Evolutionary conservation across 345 rosid genomes (phyloP).

Genomic region (Theobroma cacao): DNA sequence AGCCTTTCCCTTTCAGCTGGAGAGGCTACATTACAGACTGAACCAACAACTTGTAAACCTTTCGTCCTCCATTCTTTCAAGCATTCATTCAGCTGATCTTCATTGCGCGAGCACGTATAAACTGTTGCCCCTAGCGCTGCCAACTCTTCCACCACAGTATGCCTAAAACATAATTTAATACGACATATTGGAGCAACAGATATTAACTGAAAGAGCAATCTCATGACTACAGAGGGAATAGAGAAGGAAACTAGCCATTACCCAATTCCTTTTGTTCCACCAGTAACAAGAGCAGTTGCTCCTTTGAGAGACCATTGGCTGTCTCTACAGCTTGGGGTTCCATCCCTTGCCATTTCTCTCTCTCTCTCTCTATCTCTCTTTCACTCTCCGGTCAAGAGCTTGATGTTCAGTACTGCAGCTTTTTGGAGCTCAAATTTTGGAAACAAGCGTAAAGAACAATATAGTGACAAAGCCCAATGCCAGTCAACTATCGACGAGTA

Average conservation of each 20-base stretch:
- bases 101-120: slow-evolving; percentile 57
- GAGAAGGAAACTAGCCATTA: not conserved
- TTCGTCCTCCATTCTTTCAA: slow-evolving; percentile 36
- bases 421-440: not conserved
- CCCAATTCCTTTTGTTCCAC: slow-evolving; percentile 35
- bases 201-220: no score
- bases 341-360: no score
- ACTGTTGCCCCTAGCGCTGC: slow-evolving; percentile 55
- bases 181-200: not conserved
- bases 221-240: not conserved
- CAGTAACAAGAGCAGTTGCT: slow-evolving; percentile 39
- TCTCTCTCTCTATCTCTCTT: no score
- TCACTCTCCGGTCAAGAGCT: no score
- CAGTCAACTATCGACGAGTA: not conserved
- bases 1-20: slow-evolving; percentile 34
- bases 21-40: slow-evolving; percentile 34
- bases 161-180: slow-evolving; percentile 17
- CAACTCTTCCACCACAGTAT: slow-evolving; percentile 58
- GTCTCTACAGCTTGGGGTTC: no score
- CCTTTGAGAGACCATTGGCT: no score
- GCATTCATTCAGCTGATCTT: slow-evolving; percentile 47
- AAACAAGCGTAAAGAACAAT: not conserved
- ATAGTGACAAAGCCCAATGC: not conserved
- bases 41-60: slow-evolving; percentile 43
- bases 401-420: no score